Base-by-base conservation (phyloP, 1,139 yeast species). In the Yamadazyma kanchanaburiensis region DNA sequence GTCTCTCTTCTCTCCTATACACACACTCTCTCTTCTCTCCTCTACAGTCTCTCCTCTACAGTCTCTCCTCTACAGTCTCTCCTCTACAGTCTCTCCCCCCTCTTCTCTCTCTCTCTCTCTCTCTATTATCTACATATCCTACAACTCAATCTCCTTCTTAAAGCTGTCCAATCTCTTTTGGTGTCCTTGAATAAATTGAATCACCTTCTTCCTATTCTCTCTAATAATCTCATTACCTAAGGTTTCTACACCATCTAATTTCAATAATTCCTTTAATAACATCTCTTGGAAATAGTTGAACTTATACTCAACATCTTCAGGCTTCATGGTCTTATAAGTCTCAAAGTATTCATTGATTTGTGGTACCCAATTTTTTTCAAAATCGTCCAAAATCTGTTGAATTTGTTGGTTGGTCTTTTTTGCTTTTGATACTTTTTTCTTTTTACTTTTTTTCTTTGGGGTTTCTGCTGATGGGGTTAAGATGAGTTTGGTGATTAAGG, bases 211-310 rank as follows among this genome's bases (percentile, higher is more conserved):
- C 45, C 94, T 68, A 46, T 68, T 67, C 25, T 63, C 64, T 45
- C 85, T 73, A 42, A 82, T 60, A 5, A 64, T 60, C 1, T 60
- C 69, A 44, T 74, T 72, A 25, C 70, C 54, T 51, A 57, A 40
- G 44, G 72, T 69, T 34, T 82, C 87, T 24, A 83, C 64, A 3
- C 72, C 79, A 45, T 83, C 94, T 37, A 83, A 61, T 37, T 70
- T 74, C 66, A 83, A 66, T 43, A 81, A 55, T 42, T 80, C 70
- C 49, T 82, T 81, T 51, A 82, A 61, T 30, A 82, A 58, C 70
- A 73, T 72, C 49, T 83, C 94, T 41, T 77, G 80, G 49, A 68
- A 77, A 49, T 65, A 82, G 31, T 74, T 70, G 43, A 65, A 71
- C 47, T 72, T 70, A 50, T 74, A 80, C 27, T 65, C 61, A 23